Evolutionary conservation across 2,329 filamentous ascomycete genomes (phyloP), one percentile per base, ranked within the genome.

Genomic region (Fusarium mundagurra): DNA sequence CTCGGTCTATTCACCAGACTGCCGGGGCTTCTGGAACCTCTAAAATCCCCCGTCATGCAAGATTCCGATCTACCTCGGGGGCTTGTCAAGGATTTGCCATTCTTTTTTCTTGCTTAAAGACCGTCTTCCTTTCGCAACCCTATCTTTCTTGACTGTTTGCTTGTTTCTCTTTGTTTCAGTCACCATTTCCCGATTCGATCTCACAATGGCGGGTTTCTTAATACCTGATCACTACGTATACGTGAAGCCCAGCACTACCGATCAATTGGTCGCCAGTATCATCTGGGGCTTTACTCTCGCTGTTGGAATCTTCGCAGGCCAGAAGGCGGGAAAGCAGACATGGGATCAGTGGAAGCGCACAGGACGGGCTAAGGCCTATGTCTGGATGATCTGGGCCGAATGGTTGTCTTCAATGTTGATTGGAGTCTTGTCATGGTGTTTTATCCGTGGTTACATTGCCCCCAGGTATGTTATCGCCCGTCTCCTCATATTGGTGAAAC

Each of bases 281-380:
- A 77, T 78, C 12, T 77, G 76, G 76, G 76, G 76, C 8, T 77
- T 77, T 27, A 77, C 76, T 10, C 53, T 77, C 5, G 76, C 72
- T 12, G 63, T 72, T 8, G 76, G 72, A 20, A 51, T 76, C 8
- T 78, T 76, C 5, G 50, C 76, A 1, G 74, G 29, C 2, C 66
- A 67, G 34, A 77, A 76, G 33, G 76, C 76, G 2, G 67, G 45
- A 29, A 75, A 71, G 29, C 76, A 77, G 44, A 77, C 74, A 36
- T 76, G 62, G 66, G 50, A 59, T 24, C 61, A 71, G 54, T 77
- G 72, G 39, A 63, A 72, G 29, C 58, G 71, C 39, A 71, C 71
- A 29, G 45, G 54, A 44, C 71, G 71, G 22, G 51, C 60, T 27
- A 74, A 65, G 41, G 57, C 72, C 7, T 77, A 78, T 16, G 57